A percentile compares a stretch with the other conserved stretches of the same genome.
These are phyloP conservation scores for Posidonia oceanica DNA, from an alignment of 116 monocot genomes.

Conservation along the genomic window DNA sequence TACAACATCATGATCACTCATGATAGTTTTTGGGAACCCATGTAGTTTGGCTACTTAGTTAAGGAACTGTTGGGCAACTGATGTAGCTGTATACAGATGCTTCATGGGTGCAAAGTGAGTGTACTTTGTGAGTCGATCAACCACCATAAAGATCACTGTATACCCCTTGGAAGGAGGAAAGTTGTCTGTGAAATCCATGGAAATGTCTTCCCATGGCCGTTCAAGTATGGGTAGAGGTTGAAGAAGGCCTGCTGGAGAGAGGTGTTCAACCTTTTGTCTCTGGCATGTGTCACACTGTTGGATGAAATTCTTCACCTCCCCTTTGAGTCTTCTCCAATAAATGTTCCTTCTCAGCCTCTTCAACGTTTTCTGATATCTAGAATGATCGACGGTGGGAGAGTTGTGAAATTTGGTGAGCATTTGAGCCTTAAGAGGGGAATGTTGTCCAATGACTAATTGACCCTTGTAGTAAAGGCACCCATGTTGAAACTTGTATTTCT, in stretches of 20 bases:
- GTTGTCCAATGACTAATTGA: background rate
- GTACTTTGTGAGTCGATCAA: background rate
- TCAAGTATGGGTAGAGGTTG: background rate
- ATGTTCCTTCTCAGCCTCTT: background rate
- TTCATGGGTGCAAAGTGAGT: background rate
- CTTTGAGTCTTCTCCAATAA: background rate
- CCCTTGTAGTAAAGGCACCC: background rate
- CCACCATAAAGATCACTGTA: background rate
- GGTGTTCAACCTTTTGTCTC: background rate
- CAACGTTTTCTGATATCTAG: background rate
- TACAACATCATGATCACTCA: background rate
- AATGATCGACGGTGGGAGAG: background rate
- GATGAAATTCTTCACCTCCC: background rate
- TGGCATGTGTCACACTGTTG: background rate
- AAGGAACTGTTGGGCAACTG: background rate
- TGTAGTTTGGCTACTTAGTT: background rate
- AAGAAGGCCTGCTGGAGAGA: background rate
- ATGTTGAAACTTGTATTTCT: background rate
- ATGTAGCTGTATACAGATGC: background rate
- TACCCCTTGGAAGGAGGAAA: background rate
- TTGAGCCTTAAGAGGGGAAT: too few species aligned
- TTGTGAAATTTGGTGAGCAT: background rate
- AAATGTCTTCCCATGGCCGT: background rate
- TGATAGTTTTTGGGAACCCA: background rate
- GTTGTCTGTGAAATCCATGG: constrained; percentile 1